Base-by-base conservation (phyloP, 345 rosid species). In the Lepidium didymum region DNA sequence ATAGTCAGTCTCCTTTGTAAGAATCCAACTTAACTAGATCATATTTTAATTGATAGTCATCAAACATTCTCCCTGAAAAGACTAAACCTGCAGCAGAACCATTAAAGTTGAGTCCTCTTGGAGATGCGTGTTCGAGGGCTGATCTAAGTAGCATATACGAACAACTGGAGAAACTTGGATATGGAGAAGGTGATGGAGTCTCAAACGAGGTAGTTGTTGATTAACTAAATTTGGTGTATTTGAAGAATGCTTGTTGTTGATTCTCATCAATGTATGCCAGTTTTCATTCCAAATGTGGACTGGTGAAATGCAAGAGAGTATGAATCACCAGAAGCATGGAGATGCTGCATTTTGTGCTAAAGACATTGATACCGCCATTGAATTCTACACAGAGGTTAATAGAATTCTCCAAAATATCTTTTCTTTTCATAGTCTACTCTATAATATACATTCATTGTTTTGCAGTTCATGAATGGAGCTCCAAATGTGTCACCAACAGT, bases 211-310 rank as follows among this genome's bases (percentile, higher is more conserved):
- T 93, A 53, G 31, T 27, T 33, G 51, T 36, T 59, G 7, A 35
- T 3, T 49, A 54, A 41, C 16, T 54, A 12, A 40, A 38, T 14
- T 37, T 5, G 5, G 12, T 3, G 41, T 5, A 5, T 29, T 33
- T 16, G 51, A 65, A 27, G 42, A 44, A 14, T 14, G 6, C 8
- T 27, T 50, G 67, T 31, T 60, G 18, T 21, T 72, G 70, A 37
- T 64, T 73, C 5, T 36, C 10, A 35, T 65, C 19, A 56, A 31
- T 50, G 1, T 27, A 40, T 44, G 21, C 0, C 73, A 88, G 91
- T 86, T 88, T 50, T 90, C 96, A 56, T 92, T 92, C 63, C 96
- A 92, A 81, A 78, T 89, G 92, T 92, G 96, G 98, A 89, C 96
- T 49, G 78, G 68, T 64, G 88, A 84, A 71, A 84, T 87, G 87